Evolutionary conservation across 2,329 filamentous ascomycete species (phyloP).

Genomic region (Hirsutella minnesotensis): DNA sequence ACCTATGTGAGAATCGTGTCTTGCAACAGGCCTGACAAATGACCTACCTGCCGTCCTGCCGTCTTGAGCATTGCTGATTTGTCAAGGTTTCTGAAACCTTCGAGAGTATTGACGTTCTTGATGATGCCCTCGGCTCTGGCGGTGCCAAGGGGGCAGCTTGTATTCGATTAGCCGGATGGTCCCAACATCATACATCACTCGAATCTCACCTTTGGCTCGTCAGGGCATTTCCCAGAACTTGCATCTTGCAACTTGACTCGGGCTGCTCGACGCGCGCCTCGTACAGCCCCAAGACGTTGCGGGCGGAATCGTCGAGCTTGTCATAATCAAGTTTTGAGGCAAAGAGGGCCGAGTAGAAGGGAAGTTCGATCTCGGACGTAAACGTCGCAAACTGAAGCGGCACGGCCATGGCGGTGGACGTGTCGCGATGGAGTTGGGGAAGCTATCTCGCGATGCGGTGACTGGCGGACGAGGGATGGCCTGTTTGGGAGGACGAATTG

Average conservation of each 20-base stretch:
- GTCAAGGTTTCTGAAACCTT: conserved; percentile 80
- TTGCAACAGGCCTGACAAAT: neutral
- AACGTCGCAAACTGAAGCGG: conserved; percentile 70
- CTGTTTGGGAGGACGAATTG: neutral
- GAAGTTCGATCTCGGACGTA: conserved; percentile 85
- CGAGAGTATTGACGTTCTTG: conserved; percentile 90
- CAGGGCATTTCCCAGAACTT: conserved; percentile 78
- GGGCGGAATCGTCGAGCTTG: conserved; percentile 87
- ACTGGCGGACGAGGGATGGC: neutral
- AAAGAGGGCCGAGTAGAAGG: conserved; percentile 90
- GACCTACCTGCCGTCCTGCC: conserved; percentile 61
- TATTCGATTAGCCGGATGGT: conserved; percentile 14
- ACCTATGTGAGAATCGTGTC: conserved; percentile 9
- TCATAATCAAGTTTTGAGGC: conserved; percentile 92
- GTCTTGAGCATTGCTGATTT: conserved; percentile 67
- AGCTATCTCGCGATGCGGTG: neutral
- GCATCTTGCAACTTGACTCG: conserved; percentile 74
- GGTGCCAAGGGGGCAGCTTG: conserved; percentile 54
- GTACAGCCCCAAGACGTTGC: conserved; percentile 77
- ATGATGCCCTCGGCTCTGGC: conserved; percentile 87
- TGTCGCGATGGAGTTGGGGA: neutral
- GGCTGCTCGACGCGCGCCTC: conserved; percentile 67
- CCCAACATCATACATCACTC: conserved; percentile 1
- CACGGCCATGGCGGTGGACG: conserved; percentile 32
- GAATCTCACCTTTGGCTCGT: conserved; percentile 67